Conservation (phyloP, 495 filamentous ascomycete genomes). For the Aspergillus coremiiformis region DNA sequence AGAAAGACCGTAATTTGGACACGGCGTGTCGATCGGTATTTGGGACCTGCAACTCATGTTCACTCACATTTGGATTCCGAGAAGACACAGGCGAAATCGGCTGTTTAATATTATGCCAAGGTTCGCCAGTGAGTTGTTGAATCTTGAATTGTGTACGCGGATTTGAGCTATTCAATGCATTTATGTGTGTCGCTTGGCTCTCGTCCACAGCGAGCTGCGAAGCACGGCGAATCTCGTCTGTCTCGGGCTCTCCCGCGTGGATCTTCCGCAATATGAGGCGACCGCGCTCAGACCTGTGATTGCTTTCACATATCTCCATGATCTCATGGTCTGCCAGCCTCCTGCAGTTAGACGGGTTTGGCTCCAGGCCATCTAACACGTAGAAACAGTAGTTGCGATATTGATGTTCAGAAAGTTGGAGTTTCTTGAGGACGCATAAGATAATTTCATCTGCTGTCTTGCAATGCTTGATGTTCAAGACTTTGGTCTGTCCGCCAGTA, state of each 20-base stretch:
- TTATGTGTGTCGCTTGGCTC: conserved; percentile 60
- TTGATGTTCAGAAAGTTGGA: conserved; percentile 65
- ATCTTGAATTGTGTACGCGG: conserved; percentile 67
- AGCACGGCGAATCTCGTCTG: conserved; percentile 70
- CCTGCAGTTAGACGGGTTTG: conserved; percentile 67
- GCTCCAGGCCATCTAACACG: conserved; percentile 72
- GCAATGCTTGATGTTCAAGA: conserved; percentile 82
- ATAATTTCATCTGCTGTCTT: conserved; percentile 87
- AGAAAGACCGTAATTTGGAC: conserved; percentile 65
- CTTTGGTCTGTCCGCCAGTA: conserved; percentile 80
- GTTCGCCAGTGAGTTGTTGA: conserved; percentile 76
- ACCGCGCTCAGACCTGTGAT: conserved; percentile 62
- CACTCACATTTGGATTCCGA: conserved; percentile 52
- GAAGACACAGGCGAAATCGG: conserved; percentile 69
- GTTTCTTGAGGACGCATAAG: conserved; percentile 74
- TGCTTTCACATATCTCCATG: conserved; percentile 66
- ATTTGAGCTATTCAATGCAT: conserved; percentile 55
- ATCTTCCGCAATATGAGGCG: conserved; percentile 86
- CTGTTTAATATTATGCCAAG: conserved; percentile 72
- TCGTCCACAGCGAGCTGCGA: conserved; percentile 80
- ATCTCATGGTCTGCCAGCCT: conserved; percentile 77
- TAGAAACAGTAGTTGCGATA: conserved; percentile 78
- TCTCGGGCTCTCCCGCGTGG: conserved; percentile 75
- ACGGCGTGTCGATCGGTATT: conserved; percentile 41
- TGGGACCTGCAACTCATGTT: conserved; percentile 36